Conservation (phyloP, 306 rosid species). For the Cucumis melo region DNA sequence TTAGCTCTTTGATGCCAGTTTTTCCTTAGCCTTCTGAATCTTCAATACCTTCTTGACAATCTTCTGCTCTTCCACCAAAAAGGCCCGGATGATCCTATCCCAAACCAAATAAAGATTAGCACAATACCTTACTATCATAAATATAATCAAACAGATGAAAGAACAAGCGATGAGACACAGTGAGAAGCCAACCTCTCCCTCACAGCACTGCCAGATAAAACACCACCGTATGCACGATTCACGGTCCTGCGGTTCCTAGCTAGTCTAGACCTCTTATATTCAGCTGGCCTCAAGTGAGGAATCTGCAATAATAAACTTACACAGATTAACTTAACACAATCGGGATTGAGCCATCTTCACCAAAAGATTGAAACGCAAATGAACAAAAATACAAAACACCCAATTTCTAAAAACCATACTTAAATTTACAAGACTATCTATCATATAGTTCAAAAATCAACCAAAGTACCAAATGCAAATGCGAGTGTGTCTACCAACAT, state of each 20-base stretch:
- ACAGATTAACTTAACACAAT: background rate
- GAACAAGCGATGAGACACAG: background rate
- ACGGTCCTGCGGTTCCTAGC: constrained; percentile 5
- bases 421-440: background rate
- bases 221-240: constrained; percentile 5
- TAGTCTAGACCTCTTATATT: constrained; percentile 5
- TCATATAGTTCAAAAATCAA: background rate
- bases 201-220: constrained; percentile 2
- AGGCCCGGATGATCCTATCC: constrained; percentile 3
- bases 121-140: background rate
- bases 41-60: constrained; percentile 11
- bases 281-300: constrained; percentile 11
- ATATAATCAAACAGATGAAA: background rate
- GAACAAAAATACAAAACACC: background rate
- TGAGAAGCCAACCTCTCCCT: background rate
- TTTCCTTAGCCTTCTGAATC: constrained; percentile 7
- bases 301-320: background rate
- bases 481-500: background rate
- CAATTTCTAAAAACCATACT: background rate
- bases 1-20: constrained; percentile 5
- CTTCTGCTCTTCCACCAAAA: constrained; percentile 6
- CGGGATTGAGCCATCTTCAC: too few relatives aligned
- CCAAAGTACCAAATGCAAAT: background rate
- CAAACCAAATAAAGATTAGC: background rate
- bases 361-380: background rate